Evolutionary conservation across 495 filamentous ascomycete genomes (phyloP).

Genomic region (Clohesyomyces aquaticus): DNA sequence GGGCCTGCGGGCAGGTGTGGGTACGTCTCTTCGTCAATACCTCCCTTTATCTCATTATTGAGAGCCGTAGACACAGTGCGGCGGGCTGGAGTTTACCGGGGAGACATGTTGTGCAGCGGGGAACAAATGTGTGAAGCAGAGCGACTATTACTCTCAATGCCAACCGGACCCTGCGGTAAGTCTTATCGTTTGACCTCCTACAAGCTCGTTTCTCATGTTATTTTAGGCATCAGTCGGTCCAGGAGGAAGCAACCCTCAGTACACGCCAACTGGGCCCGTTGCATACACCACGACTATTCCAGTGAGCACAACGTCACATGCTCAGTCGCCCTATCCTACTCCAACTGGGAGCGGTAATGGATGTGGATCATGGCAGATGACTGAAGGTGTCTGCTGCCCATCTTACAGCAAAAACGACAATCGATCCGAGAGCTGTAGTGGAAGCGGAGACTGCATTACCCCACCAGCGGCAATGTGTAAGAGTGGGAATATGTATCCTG

Average conservation of each 20-base stretch:
- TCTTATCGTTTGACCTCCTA: neutral
- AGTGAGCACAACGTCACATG: constrained; percentile 11
- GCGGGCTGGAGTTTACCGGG: constrained; percentile 7
- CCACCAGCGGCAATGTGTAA: constrained; percentile 10
- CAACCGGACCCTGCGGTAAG: constrained; percentile 7
- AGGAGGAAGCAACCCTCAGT: neutral
- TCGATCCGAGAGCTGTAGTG: constrained; percentile 7
- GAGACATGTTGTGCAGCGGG: constrained; percentile 6
- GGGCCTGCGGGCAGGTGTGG: constrained; percentile 11
- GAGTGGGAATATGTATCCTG: constrained; percentile 14
- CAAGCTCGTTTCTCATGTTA: neutral
- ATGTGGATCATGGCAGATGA: constrained; percentile 11
- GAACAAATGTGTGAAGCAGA: constrained; percentile 1
- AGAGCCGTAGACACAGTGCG: constrained; percentile 3
- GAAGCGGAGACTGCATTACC: constrained; percentile 1
- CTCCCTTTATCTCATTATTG: neutral
- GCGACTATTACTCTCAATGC: constrained; percentile 9
- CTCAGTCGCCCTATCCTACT: constrained; percentile 2
- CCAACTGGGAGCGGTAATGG: neutral
- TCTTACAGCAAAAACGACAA: constrained; percentile 9
- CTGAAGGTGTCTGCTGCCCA: constrained; percentile 11
- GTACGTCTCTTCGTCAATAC: neutral
- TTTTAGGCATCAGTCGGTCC: constrained; percentile 4
- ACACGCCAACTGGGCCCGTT: neutral
- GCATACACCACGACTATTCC: constrained; percentile 7